Evolutionary conservation across 352 stramenopile genomes (phyloP).

Genomic region (Phytophthora crassamura): DNA sequence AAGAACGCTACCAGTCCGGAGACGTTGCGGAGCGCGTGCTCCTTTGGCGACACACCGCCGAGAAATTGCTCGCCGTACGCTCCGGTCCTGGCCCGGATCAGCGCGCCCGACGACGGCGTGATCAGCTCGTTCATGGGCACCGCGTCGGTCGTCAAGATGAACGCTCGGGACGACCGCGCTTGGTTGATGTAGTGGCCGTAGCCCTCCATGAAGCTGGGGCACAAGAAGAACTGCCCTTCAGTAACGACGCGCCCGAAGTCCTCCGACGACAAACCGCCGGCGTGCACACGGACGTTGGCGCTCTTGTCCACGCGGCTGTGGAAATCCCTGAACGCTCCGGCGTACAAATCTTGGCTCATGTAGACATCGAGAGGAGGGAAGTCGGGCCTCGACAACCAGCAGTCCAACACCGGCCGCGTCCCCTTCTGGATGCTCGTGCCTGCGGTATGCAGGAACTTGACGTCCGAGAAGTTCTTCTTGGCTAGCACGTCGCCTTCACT

Average conservation of each 20-base stretch:
- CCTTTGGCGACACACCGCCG: conserved; percentile 30
- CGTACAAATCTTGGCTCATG: conserved; percentile 41
- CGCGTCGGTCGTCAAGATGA: conserved; percentile 54
- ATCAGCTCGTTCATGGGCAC: conserved; percentile 61
- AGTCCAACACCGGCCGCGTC: conserved; percentile 48
- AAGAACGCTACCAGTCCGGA: conserved; percentile 49
- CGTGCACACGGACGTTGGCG: conserved; percentile 37
- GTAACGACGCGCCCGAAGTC: conserved; percentile 43
- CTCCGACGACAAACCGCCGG: conserved; percentile 28
- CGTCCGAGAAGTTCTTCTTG: conserved; percentile 39
- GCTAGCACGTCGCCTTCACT: not conserved
- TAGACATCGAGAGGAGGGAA: conserved; percentile 53
- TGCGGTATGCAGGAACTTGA: conserved; percentile 37
- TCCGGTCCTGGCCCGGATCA: conserved; percentile 26
- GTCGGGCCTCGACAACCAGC: conserved; percentile 43
- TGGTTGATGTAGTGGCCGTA: conserved; percentile 71
- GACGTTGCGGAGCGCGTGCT: conserved; percentile 41
- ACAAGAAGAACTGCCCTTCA: conserved; percentile 46
- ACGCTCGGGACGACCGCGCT: conserved; percentile 37
- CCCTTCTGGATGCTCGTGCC: conserved; percentile 44
- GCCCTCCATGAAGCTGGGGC: conserved; percentile 51
- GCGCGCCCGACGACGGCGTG: conserved; percentile 37
- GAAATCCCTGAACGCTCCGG: conserved; percentile 32
- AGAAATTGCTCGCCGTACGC: conserved; percentile 42
- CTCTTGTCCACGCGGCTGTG: conserved; percentile 28